A percentile compares a stretch with the other conserved stretches of the same genome.
Conservation (phyloP, 75 land plant genomes). For the Cryptomeria japonica region DNA sequence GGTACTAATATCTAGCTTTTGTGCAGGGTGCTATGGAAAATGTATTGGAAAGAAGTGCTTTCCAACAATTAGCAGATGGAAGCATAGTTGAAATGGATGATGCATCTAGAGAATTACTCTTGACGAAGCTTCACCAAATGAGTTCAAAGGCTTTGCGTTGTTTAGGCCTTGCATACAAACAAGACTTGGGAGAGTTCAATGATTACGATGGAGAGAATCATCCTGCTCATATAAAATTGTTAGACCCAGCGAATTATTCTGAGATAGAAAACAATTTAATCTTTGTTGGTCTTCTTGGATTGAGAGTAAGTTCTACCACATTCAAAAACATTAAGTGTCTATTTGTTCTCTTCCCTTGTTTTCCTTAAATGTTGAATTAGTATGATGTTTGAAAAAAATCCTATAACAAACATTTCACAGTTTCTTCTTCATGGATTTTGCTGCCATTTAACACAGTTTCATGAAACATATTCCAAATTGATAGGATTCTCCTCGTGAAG, state of each 20-base stretch:
- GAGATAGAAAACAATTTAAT: conserved; percentile 73
- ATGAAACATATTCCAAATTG: not conserved
- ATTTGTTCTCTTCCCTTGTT: not conserved
- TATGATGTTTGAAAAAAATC: not conserved
- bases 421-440: not conserved
- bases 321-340: not conserved
- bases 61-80: conserved; percentile 74
- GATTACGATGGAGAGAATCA: conserved; percentile 65
- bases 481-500: conserved; percentile 94
- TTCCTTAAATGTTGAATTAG: not conserved
- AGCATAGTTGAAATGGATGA: conserved; percentile 63
- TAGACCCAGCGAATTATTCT: conserved; percentile 70
- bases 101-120: conserved; percentile 44
- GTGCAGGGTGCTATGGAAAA: conserved; percentile 75
- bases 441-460: not conserved
- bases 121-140: conserved; percentile 54
- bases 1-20: not conserved
- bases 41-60: conserved; percentile 68
- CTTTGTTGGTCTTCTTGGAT: conserved; percentile 82
- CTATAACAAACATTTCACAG: not conserved
- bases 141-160: conserved; percentile 84
- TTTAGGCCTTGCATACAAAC: conserved; percentile 86
- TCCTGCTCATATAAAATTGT: conserved; percentile 72
- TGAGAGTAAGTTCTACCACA: conserved; percentile 57
- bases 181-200: conserved; percentile 69